Conservation (phyloP, 192 early-diverging fungal species). For the Entophlyctis luteolus region DNA sequence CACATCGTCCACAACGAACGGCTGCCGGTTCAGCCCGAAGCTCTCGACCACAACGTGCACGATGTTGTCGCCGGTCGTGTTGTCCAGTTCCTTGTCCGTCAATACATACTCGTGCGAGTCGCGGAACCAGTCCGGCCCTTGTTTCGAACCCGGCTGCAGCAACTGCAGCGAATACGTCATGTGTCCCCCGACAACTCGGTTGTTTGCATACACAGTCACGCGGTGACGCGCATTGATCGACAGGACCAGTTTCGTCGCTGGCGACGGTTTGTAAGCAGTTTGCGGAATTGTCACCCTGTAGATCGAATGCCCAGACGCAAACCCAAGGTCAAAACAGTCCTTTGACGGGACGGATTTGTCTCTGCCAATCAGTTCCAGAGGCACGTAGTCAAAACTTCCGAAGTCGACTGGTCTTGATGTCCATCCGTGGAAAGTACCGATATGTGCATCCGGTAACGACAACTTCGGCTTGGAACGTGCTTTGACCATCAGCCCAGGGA, state of each 20-base stretch:
- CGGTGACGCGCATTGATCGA: constrained; percentile 70
- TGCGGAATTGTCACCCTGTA: constrained; percentile 52
- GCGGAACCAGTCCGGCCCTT: constrained; percentile 63
- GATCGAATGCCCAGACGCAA: constrained; percentile 60
- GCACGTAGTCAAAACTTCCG: background rate
- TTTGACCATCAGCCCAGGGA: constrained; percentile 18
- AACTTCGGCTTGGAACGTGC: background rate
- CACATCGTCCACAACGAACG: constrained; percentile 70
- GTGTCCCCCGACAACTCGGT: constrained; percentile 69
- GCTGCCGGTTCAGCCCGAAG: constrained; percentile 68
- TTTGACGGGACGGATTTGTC: constrained; percentile 34
- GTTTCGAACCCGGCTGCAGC: constrained; percentile 58
- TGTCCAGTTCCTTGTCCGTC: constrained; percentile 15
- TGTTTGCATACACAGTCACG: constrained; percentile 68
- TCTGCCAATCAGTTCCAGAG: background rate
- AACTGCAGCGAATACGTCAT: constrained; percentile 66
- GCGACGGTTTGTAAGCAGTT: background rate
- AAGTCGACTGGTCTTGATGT: constrained; percentile 8
- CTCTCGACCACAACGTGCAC: constrained; percentile 71
- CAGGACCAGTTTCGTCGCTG: constrained; percentile 34
- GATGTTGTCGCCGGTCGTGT: constrained; percentile 43
- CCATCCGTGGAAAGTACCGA: constrained; percentile 3
- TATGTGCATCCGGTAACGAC: background rate
- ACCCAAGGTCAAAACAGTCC: constrained; percentile 57
- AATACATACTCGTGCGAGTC: constrained; percentile 62